Base-by-base conservation (phyloP, 1,284 basidiomycete genomes). In the Afroboletus lepidellus region DNA sequence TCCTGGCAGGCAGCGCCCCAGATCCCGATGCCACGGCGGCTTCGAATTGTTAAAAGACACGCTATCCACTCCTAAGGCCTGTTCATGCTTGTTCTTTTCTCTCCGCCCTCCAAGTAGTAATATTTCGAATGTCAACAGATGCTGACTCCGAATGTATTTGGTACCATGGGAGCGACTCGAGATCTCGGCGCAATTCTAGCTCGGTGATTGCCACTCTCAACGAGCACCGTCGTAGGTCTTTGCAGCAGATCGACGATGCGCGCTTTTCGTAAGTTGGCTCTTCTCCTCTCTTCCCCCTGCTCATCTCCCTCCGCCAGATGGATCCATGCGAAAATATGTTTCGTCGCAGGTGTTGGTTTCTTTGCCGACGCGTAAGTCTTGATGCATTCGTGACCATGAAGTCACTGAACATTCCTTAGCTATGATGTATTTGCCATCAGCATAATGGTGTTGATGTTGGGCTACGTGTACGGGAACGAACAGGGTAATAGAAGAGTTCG, bases 351-450 rank as follows among this genome's bases (percentile, higher is more conserved):
- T 5, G 48, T 44, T 23, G 63, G 63, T n/a, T 65, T 63, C 48
- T 63, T 63, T 43, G 54, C 65, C n/a, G 46, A 61, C 1, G 65
- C 61, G 61, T 47, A 41, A 54, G 63, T 61, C 16, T 24, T 6
- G 25, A 8, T 34, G 3, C 23, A 20, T 33, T 8, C 9, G 21
- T 36, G 34, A 11, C 34, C 29, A 27, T 38, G 15, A 16, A 13
- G 34, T 21, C 25, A 7, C 27, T 54, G 23, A 57, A 36, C 21
- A 27, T 23, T 48, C 20, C 41, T 44, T 21, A 67, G 63, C 18
- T 67, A 67, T 13, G 65, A 63, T 34, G 36, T 60, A 32, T 67
- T 67, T 36, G 53, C 56, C 5, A 51, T 66, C 11, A 62, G 54
- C 39, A 66, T 64, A 5, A 32, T 57, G 18, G 46, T 39, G 34